Percentiles rank a stretch among this genome's conserved stretches.
Evolutionary conservation across 2,329 filamentous ascomycete species (phyloP).

Genomic region (Ceratocystiopsis brevicomis): DNA sequence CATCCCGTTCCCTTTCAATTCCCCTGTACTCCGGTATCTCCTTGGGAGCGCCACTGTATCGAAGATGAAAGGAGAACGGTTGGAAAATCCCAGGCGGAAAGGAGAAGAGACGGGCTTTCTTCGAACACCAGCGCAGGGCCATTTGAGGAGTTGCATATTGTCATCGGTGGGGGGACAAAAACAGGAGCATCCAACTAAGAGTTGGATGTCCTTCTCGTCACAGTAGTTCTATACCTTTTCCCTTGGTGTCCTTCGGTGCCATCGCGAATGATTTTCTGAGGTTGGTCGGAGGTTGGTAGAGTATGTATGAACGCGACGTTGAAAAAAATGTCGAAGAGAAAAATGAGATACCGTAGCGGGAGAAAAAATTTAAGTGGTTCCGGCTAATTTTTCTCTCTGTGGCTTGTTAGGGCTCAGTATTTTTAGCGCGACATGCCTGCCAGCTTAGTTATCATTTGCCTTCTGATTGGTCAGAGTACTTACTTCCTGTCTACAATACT

Average conservation of each 20-base stretch:
- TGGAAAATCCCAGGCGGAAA: neutral
- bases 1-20: too few species aligned
- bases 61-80: too few species aligned
- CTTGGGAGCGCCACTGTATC: too few species aligned
- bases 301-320: neutral
- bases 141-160: neutral
- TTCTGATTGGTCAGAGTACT: too few species aligned
- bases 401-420: neutral
- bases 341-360: neutral
- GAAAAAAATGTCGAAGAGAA: neutral
- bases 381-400: neutral
- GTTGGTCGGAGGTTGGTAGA: conserved; percentile 3
- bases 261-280: conserved; percentile 15
- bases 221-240: conserved; percentile 18
- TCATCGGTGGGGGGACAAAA: neutral
- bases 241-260: conserved; percentile 19
- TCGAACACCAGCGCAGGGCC: neutral
- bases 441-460: too few species aligned
- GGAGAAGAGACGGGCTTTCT: neutral
- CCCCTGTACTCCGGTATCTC: too few species aligned
- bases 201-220: conserved; percentile 1
- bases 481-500: too few species aligned
- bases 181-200: too few species aligned
- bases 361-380: neutral
- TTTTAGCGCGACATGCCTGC: neutral